Conservation (phyloP, 352 stramenopile genomes). For the Globisporangium radiosum region DNA sequence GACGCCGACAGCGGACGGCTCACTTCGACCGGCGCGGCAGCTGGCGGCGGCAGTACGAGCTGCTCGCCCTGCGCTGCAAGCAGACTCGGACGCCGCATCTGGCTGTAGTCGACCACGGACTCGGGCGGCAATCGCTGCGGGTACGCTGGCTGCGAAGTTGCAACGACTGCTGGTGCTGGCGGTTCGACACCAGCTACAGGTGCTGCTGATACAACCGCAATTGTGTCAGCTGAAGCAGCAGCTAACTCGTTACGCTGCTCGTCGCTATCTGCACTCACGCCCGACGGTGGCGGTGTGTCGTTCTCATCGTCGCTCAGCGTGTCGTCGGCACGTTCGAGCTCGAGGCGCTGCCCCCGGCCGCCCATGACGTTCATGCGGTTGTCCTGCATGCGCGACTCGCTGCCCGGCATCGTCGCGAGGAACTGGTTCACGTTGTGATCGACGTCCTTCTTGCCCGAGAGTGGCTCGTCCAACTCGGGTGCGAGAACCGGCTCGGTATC, state of each 20-base stretch:
- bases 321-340: conserved; percentile 39
- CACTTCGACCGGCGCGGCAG: too few relatives aligned
- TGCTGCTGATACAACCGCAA: too few relatives aligned
- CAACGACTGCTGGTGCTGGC: background rate
- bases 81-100: conserved; percentile 13
- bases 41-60: background rate
- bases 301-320: conserved; percentile 7
- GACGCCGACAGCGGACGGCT: conserved; percentile 27
- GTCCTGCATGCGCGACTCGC: conserved; percentile 89
- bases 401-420: conserved; percentile 83
- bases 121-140: background rate
- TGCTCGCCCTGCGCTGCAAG: conserved; percentile 8
- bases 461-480: conserved; percentile 33
- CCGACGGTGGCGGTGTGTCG: background rate
- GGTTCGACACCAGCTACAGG: background rate
- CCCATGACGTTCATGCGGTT: conserved; percentile 89
- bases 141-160: background rate
- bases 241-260: too few relatives aligned
- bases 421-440: conserved; percentile 65
- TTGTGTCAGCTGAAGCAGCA: too few relatives aligned
- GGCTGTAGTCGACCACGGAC: conserved; percentile 15
- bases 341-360: conserved; percentile 81
- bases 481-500: conserved; percentile 7
- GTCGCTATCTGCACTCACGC: background rate
- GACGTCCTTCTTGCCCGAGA: conserved; percentile 42